Evolutionary conservation across 2,329 filamentous ascomycete genomes (phyloP), one percentile per base, ranked within the genome.

Genomic region (Epichloe baconii): DNA sequence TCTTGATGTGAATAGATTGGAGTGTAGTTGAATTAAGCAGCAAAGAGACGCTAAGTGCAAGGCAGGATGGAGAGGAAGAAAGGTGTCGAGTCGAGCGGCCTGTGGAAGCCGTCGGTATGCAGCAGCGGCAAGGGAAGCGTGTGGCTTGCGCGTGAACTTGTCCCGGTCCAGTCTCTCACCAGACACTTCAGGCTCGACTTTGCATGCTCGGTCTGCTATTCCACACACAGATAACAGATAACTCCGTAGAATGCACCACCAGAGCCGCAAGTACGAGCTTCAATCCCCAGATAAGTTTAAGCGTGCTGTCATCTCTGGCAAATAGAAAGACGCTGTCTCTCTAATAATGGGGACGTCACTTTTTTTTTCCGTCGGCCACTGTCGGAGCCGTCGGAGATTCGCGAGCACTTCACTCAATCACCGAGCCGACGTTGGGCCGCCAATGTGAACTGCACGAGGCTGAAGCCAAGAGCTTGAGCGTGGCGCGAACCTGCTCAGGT

Each of bases 1-100:
- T 95, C 66, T 68, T 85, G 58, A 52, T 56, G 55, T 52, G 58
- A 55, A 53, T 51, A 31, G 55, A 51, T 43, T 17, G 26, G 36
- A 52, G 49, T 44, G 49, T 41, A 50, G 53, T 47, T 50, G 50
- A 51, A 60, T 47, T 53, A 47, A 51, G 58, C 55, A 56, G 53
- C 53, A 53, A 55, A 56, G 56, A 58, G 55, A 56, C 49, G 52
- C 54, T 53, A 52, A 52, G 47, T 50, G 44, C 52, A 52, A 53
- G 49, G 48, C 19, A 48, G 31, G 51, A 58, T 52, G 26, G 36
- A 51, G 49, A 51, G 53, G 45, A 48, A 49, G 21, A 38, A 38
- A 42, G 41, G 36, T 31, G 41, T 41, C 34, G 38, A 48, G 37
- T 15, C 35, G 8, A 47, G 21, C 46, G 42, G 49, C 53, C 54